Evolutionary conservation across 1,284 basidiomycete species (phyloP).

Genomic region (Naganishia sp.): DNA sequence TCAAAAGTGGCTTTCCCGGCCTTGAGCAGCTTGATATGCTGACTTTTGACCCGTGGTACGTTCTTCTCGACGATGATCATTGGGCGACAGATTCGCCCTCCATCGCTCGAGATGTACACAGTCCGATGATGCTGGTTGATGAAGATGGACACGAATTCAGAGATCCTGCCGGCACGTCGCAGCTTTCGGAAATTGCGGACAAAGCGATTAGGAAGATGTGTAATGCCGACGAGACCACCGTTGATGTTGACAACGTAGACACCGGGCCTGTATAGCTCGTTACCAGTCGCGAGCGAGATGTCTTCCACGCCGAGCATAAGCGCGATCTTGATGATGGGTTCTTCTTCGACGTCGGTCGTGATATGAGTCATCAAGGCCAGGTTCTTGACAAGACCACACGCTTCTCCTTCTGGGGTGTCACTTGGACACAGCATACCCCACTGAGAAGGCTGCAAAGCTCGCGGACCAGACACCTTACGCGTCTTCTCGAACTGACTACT

Average conservation of each 20-base stretch:
- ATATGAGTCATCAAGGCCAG: slow-evolving; percentile 99
- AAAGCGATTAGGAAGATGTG: slow-evolving; percentile 80
- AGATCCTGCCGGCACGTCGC: slow-evolving; percentile 85
- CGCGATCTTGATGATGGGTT: slow-evolving; percentile 83
- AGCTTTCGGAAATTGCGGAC: slow-evolving; percentile 88
- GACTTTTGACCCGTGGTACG: slow-evolving; percentile 71
- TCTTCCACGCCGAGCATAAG: slow-evolving; percentile 98
- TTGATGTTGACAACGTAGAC: slow-evolving; percentile 97
- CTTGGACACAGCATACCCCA: slow-evolving; percentile 99
- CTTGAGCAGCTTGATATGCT: slow-evolving; percentile 87
- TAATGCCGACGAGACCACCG: slow-evolving; percentile 92
- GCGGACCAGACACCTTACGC: slow-evolving; percentile 94
- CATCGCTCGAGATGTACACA: slow-evolving; percentile 96
- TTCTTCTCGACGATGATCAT: slow-evolving; percentile 95
- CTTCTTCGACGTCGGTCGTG: slow-evolving; percentile 97
- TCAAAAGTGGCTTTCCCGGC: slow-evolving; percentile 81
- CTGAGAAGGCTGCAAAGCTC: slow-evolving; percentile 95
- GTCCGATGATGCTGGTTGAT: slow-evolving; percentile 94
- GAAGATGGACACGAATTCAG: slow-evolving; percentile 96
- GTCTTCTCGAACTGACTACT: slow-evolving; percentile 99
- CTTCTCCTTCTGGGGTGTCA: slow-evolving; percentile 99
- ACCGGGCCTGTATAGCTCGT: slow-evolving; percentile 89
- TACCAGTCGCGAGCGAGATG: slow-evolving; percentile 87
- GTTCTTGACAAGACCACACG: slow-evolving; percentile 98
- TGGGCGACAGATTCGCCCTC: slow-evolving; percentile 95